Conservation (phyloP, 2,329 filamentous ascomycete species). For the Blastomyces parvus region DNA sequence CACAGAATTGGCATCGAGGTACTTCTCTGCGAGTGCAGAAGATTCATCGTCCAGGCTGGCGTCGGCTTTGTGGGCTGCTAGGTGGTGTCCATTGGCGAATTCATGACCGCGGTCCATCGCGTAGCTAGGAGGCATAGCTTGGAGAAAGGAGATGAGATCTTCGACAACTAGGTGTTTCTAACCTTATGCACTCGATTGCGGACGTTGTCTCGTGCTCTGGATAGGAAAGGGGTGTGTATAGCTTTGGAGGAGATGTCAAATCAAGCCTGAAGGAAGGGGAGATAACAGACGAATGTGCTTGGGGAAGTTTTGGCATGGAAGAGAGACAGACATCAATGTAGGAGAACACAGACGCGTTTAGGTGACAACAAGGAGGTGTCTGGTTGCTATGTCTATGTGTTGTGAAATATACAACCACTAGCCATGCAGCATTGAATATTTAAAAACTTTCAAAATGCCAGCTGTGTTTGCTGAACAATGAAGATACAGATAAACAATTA, state of each 20-base stretch:
- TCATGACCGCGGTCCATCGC: not conserved
- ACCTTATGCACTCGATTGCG: not conserved
- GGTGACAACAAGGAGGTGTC: not conserved
- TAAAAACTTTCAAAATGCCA: not conserved
- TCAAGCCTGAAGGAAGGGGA: not conserved
- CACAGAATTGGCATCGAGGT: slow-evolving; percentile 20
- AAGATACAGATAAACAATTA: not conserved
- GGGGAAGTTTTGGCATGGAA: not conserved
- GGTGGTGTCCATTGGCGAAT: not conserved
- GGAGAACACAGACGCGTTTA: not conserved
- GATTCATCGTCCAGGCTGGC: slow-evolving; percentile 15
- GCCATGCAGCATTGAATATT: not conserved
- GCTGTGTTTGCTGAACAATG: not conserved
- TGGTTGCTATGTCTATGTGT: not conserved
- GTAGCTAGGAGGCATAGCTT: not conserved
- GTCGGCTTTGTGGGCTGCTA: not conserved
- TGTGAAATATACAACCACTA: not conserved
- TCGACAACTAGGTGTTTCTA: not conserved
- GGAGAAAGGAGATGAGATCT: not conserved
- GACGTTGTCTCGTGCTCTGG: not conserved
- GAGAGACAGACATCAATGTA: not conserved
- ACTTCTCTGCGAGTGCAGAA: slow-evolving; percentile 23
- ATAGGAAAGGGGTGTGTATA: not conserved
- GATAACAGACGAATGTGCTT: not conserved
- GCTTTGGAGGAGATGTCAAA: not conserved